Conservation (phyloP, 2,329 filamentous ascomycete species). For the Macrophomina tecta region DNA sequence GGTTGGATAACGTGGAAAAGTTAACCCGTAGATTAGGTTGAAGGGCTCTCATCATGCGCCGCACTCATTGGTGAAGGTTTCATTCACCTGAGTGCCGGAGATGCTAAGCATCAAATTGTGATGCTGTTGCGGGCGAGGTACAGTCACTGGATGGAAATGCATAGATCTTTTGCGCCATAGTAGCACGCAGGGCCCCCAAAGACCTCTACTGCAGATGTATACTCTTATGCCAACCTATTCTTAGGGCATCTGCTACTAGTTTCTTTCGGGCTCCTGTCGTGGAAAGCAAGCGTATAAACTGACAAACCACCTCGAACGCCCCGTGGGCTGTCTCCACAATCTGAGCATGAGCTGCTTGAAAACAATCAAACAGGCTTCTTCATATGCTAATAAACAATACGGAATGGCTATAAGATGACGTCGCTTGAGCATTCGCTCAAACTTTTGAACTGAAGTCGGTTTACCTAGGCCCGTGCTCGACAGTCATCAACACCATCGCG, state of each 20-base stretch:
- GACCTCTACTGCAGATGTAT: too few species aligned
- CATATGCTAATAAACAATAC: neutral
- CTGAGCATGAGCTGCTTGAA: neutral
- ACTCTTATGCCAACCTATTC: too few species aligned
- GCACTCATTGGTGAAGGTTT: too few species aligned
- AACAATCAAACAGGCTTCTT: neutral
- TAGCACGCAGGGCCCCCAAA: too few species aligned
- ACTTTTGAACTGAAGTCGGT: neutral
- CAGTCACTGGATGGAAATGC: too few species aligned
- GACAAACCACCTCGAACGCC: neutral
- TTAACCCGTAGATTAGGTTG: neutral
- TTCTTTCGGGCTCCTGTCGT: neutral
- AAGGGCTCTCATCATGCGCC: too few species aligned
- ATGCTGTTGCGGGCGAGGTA: neutral
- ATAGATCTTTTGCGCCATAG: too few species aligned
- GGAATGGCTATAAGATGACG: neutral
- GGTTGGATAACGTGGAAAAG: neutral
- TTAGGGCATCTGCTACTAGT: too few species aligned
- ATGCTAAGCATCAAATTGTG: neutral
- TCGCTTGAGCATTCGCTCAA: neutral
- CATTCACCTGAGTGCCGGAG: neutral
- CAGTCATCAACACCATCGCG: neutral
- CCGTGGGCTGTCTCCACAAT: neutral
- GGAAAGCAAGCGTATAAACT: neutral
- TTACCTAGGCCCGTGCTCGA: neutral